Base-by-base conservation (phyloP, 2,329 filamentous ascomycete species). In the Botryotinia globosa region DNA sequence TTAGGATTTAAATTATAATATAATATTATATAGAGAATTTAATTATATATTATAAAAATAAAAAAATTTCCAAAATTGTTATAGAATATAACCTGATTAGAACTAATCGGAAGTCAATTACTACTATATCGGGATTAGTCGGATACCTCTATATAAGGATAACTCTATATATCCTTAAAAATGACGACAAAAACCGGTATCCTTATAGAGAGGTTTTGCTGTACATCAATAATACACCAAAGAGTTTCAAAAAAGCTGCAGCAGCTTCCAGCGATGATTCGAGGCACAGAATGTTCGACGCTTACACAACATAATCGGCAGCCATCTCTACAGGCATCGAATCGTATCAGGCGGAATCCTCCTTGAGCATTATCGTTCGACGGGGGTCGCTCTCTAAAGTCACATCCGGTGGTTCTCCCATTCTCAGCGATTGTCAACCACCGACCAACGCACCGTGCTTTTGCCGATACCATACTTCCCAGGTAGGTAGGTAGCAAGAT, bases 401-500 rank as follows among this genome's bases (percentile, higher is more conserved):
- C 51, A 56, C 9, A 56, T 18, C 51, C 51, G 51, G n/a, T 56
- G 51, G n/a, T 29, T 56, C 51, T 58, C 54, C 54, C 20, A 48
- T 32, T 58, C 29, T 34, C 20, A 34, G 29, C 56, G 32, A 59
- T 59, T 34, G 29, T n/a, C 22, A n/a, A 22, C 61, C 22, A 44
- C n/a, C 34, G 39, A 14, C 61, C 61, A 63, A 63, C 34, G 61
- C 61, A 42, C 61, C 61, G 61, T 63, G 61, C 37, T 42, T 63
- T 64, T 59, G 56, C 32, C 56, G 29, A 59, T 34, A 34, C 20
- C n/a, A 18, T 29, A 32, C n/a, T 56, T 29, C 51, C n/a, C 14
- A 56, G n/a, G 51, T 29, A 56, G 51, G 51, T 22, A 34, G 56
- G 32, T 59, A 59, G 32, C 20, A 59, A 45, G 61, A 64, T 44